A percentile compares a stretch with the other conserved stretches of the same genome.
Evolutionary conservation across 1,284 basidiomycete species (phyloP).

Genomic region (Heliocybe sulcata): DNA sequence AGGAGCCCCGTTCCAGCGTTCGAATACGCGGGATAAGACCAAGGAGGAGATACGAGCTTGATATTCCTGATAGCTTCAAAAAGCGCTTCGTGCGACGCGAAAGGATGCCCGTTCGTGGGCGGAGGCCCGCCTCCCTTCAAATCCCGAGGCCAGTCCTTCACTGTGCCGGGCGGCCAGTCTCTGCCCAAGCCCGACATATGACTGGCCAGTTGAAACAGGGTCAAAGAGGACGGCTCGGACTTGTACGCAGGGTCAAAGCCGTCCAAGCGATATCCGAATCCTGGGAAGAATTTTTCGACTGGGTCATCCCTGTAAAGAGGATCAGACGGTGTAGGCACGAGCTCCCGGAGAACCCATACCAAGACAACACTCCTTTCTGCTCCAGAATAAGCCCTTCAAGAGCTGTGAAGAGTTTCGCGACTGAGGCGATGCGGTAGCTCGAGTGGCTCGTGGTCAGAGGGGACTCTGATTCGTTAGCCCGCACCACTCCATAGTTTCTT

Average conservation of each 20-base stretch:
- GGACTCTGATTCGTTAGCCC: too few relatives aligned
- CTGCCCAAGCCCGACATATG: slow-evolving; percentile 41
- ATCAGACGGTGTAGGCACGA: not conserved
- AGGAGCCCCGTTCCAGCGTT: slow-evolving; percentile 37
- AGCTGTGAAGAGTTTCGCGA: slow-evolving; percentile 40
- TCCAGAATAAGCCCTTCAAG: slow-evolving; percentile 38
- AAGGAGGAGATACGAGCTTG: slow-evolving; percentile 32
- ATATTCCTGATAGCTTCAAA: slow-evolving; percentile 26
- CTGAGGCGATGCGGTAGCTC: slow-evolving; percentile 30
- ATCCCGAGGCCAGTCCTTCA: too few relatives aligned
- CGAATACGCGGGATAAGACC: slow-evolving; percentile 39
- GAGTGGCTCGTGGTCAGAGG: too few relatives aligned
- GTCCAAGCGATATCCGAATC: slow-evolving; percentile 19
- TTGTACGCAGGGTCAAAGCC: slow-evolving; percentile 4
- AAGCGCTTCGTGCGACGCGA: slow-evolving; percentile 22
- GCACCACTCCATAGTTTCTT: too few relatives aligned
- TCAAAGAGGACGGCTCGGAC: slow-evolving; percentile 24
- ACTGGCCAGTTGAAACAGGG: slow-evolving; percentile 35
- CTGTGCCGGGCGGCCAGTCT: slow-evolving; percentile 40
- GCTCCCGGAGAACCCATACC: slow-evolving; percentile 20
- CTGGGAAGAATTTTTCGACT: slow-evolving; percentile 29
- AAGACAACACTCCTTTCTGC: slow-evolving; percentile 31
- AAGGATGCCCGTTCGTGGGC: slow-evolving; percentile 19
- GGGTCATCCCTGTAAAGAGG: slow-evolving; percentile 30
- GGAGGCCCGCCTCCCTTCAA: slow-evolving; percentile 19